Evolutionary conservation across 1,139 yeast genomes (phyloP).

Genomic region (Kazachstania sp.): DNA sequence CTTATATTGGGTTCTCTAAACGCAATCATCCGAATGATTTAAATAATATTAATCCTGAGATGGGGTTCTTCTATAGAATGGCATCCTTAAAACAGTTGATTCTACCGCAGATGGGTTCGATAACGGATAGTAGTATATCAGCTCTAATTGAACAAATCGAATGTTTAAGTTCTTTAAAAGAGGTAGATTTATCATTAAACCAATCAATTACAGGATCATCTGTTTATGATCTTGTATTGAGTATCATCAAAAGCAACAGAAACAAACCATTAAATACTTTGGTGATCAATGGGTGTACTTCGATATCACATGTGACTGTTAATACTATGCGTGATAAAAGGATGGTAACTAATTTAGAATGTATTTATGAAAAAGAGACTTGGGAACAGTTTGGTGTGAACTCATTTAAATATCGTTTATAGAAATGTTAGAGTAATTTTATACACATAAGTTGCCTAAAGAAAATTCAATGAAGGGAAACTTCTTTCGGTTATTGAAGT

Average conservation of each 20-base stretch:
- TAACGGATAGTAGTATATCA: conserved; percentile 17
- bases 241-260: conserved; percentile 13
- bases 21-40: conserved; percentile 8
- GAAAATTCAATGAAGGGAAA: too few species aligned
- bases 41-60: conserved; percentile 8
- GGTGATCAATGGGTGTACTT: conserved; percentile 23
- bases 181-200: conserved; percentile 26
- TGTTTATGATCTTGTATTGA: conserved; percentile 21
- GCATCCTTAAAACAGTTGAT: conserved; percentile 17
- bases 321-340: conserved; percentile 17
- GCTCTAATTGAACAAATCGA: conserved; percentile 12
- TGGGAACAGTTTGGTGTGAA: conserved; percentile 29
- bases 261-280: conserved; percentile 16
- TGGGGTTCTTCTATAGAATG: conserved; percentile 9
- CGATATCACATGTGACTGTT: conserved; percentile 25
- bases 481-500: too few species aligned
- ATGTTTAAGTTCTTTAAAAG: conserved; percentile 13
- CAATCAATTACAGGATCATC: conserved; percentile 27
- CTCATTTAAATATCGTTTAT: conserved; percentile 16
- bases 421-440: not conserved
- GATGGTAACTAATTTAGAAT: conserved; percentile 19
- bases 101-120: conserved; percentile 22
- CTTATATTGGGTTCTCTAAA: conserved; percentile 16
- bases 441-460: too few species aligned
- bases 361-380: conserved; percentile 23